Evolutionary conservation across 805 yeast genomes (phyloP).

Genomic region (Metschnikowia corniflorae): DNA sequence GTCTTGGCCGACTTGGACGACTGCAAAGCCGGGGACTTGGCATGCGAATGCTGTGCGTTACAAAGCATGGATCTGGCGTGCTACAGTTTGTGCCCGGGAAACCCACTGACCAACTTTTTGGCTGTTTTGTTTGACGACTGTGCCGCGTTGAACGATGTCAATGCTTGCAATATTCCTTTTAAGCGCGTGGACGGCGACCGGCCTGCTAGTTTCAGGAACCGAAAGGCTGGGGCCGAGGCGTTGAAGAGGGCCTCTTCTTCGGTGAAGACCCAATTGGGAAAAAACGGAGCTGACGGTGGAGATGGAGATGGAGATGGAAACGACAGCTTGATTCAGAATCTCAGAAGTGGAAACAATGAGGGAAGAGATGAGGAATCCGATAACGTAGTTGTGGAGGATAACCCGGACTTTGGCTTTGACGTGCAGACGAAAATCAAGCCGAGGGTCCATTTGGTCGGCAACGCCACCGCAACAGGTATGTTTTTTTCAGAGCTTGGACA

Average conservation of each 20-base stretch:
- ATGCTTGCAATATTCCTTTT: slow-evolving; percentile 50
- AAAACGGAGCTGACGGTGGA: no score
- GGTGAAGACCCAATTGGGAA: slow-evolving; percentile 10
- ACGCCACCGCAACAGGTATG: not conserved
- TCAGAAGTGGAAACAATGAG: no score
- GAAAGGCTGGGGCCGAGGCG: slow-evolving; percentile 7
- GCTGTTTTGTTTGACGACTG: slow-evolving; percentile 46
- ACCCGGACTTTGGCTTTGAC: no score
- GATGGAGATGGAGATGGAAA: no score
- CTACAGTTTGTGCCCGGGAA: slow-evolving; percentile 47
- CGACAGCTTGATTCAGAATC: no score
- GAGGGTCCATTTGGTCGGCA: not conserved
- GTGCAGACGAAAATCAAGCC: not conserved
- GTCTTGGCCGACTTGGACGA: slow-evolving; percentile 44
- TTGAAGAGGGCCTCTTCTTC: slow-evolving; percentile 8
- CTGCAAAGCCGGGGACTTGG: slow-evolving; percentile 51
- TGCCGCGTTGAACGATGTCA: slow-evolving; percentile 43
- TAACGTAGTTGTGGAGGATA: no score
- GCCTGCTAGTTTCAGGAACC: slow-evolving; percentile 11
- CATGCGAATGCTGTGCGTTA: slow-evolving; percentile 55
- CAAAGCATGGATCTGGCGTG: slow-evolving; percentile 46
- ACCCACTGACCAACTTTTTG: slow-evolving; percentile 45
- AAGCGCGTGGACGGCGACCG: slow-evolving; percentile 37
- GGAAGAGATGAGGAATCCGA: not conserved
- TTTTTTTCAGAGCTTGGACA: no score